Evolutionary conservation across 192 early-diverging fungal species (phyloP).

Genomic region (Backusella sp.): DNA sequence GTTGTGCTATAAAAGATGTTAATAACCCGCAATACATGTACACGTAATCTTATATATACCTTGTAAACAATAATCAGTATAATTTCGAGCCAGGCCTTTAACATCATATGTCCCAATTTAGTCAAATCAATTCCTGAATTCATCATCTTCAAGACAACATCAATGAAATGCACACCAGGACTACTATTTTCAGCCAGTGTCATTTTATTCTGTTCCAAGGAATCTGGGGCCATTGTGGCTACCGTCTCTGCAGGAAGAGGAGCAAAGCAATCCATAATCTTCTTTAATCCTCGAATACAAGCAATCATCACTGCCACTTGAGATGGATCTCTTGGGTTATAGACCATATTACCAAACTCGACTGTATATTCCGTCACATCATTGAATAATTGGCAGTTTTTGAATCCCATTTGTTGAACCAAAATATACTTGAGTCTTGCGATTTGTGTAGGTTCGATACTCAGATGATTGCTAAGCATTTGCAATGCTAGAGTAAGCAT

Average conservation of each 20-base stretch:
- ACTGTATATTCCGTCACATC: constrained; percentile 36
- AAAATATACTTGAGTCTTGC: constrained; percentile 48
- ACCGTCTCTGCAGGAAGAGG: constrained; percentile 36
- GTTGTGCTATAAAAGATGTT: constrained; percentile 36
- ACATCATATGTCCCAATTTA: constrained; percentile 40
- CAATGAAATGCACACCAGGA: constrained; percentile 49
- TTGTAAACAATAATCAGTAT: constrained; percentile 59
- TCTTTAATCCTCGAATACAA: constrained; percentile 39
- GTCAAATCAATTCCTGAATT: constrained; percentile 48
- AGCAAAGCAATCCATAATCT: constrained; percentile 40
- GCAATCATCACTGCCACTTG: constrained; percentile 36
- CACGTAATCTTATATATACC: constrained; percentile 20
- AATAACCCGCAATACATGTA: not conserved
- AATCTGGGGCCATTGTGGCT: constrained; percentile 25
- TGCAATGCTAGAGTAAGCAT: constrained; percentile 52
- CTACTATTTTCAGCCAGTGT: constrained; percentile 32
- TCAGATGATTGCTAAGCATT: constrained; percentile 53
- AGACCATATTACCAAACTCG: constrained; percentile 41
- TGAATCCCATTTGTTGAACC: constrained; percentile 51
- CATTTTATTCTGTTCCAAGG: constrained; percentile 20
- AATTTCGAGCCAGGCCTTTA: constrained; percentile 56
- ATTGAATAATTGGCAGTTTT: constrained; percentile 42
- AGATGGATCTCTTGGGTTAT: constrained; percentile 33
- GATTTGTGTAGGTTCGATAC: constrained; percentile 42
- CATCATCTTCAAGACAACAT: constrained; percentile 54